Base-by-base conservation (phyloP, 1,284 basidiomycete genomes). In the Melampsora larici-populina region DNA sequence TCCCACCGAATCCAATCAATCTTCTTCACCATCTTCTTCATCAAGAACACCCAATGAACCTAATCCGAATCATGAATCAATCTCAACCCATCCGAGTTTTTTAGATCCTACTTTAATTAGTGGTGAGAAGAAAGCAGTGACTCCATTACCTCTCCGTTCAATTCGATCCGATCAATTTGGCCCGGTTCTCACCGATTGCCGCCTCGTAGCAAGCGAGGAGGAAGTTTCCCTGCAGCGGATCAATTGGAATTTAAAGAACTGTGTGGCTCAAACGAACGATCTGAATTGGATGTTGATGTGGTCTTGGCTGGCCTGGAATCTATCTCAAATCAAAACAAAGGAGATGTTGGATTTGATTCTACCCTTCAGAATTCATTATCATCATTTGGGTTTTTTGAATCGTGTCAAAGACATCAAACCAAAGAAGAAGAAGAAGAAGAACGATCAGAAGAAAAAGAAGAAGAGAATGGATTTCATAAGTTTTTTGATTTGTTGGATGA, bases 201-300 rank as follows among this genome's bases (percentile, higher is more conserved):
- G 74, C 74, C 74, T 77, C 74, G 74, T 77, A 46, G 74, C 74
- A 77, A 48, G 74, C 74, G 74, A 77, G 74, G 74, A 65, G 17
- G 33, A 36, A 21, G 24, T 58, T 49, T 76, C 74, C 74, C 74
- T 69, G 74, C 74, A 77, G 74, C 74, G 74, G 74, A 77, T 68
- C 64, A 64, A 48, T 76, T 21, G 49, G 72, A 49, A 51, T 31
- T 26, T 17, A 18, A 43, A 36, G 49, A 24, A 24, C 8, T 17
- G 51, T 24, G 51, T 24, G 51, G 51, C 51, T 24, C 24, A 36
- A 36, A 36, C 24, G 51, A 55, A 3, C 24, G 18, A 55, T 5
- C 17, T 6, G 51, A 24, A 55, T 18, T 55, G 51, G 51, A 55
- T 24, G 51, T 55, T 55, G 51, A 55, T 55, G 51, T 55, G 51